A percentile compares a stretch with the other conserved stretches of the same genome.
Conservation (phyloP, 352 stramenopile genomes). For the Phytopythium delawarense region DNA sequence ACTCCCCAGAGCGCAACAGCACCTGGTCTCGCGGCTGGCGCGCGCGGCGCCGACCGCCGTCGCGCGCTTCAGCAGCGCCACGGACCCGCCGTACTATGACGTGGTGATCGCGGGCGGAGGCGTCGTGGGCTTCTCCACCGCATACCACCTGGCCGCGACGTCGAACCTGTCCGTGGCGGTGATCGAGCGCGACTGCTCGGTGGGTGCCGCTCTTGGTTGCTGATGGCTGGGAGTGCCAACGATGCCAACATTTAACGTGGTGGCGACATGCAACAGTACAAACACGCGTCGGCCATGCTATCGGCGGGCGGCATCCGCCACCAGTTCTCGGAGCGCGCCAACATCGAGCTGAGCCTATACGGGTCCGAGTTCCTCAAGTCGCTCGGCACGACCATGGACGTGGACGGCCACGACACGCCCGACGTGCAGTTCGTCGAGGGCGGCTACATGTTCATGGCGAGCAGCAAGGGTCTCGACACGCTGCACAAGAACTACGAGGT, state of each 20-base stretch:
- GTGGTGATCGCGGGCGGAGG: conserved; percentile 74
- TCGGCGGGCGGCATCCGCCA: conserved; percentile 76
- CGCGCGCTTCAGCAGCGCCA: conserved; percentile 14
- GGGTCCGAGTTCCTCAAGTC: conserved; percentile 65
- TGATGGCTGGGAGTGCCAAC: background rate
- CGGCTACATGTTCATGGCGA: conserved; percentile 80
- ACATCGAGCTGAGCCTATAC: conserved; percentile 81
- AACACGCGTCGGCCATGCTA: conserved; percentile 72
- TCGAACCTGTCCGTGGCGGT: conserved; percentile 72
- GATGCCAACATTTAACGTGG: background rate
- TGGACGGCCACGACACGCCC: conserved; percentile 47
- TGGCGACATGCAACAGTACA: conserved; percentile 46
- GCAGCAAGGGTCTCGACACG: conserved; percentile 45
- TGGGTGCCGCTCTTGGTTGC: conserved; percentile 17
- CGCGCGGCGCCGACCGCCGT: conserved; percentile 3
- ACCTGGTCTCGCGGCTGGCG: background rate
- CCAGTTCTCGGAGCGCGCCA: conserved; percentile 75
- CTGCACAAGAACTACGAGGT: conserved; percentile 59
- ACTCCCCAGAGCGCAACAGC: background rate
- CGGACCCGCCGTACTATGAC: conserved; percentile 49
- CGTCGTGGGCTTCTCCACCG: conserved; percentile 84
- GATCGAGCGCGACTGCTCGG: conserved; percentile 62
- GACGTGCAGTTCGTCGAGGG: conserved; percentile 79
- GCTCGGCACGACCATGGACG: conserved; percentile 42
- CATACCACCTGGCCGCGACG: conserved; percentile 74